Conservation (phyloP, 352 stramenopile species). For the Pythium grandisporangium region DNA sequence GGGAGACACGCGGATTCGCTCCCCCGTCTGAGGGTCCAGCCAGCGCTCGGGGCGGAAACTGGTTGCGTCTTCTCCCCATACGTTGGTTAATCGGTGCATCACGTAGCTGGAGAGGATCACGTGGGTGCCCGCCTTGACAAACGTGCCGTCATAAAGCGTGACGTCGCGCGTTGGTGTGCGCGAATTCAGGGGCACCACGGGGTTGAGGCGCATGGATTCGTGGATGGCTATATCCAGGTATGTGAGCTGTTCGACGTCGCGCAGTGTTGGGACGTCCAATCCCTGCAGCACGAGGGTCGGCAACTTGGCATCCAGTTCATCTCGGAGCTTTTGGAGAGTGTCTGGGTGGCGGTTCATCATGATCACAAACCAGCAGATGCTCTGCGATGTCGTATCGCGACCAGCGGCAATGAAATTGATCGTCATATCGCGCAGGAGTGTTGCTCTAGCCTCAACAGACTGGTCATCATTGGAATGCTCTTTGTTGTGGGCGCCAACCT, state of each 20-base stretch:
- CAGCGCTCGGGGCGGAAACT: constrained; percentile 56
- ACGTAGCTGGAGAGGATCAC: constrained; percentile 35
- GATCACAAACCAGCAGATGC: constrained; percentile 62
- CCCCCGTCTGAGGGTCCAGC: constrained; percentile 30
- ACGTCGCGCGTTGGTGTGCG: constrained; percentile 32
- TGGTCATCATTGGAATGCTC: constrained; percentile 4
- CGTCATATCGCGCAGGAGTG: constrained; percentile 56
- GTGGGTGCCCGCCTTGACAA: constrained; percentile 25
- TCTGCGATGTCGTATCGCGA: constrained; percentile 63
- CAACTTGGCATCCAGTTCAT: constrained; percentile 28
- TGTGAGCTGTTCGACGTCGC: constrained; percentile 30
- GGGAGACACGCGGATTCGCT: constrained; percentile 23
- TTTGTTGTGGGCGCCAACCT: too few species aligned
- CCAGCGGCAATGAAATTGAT: constrained; percentile 73
- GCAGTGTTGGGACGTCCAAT: constrained; percentile 21
- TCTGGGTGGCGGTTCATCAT: constrained; percentile 65
- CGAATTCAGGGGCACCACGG: constrained; percentile 24
- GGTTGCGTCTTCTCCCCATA: constrained; percentile 48
- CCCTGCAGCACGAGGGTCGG: constrained; percentile 12
- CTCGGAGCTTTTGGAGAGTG: constrained; percentile 25
- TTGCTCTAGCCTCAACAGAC: constrained; percentile 13
- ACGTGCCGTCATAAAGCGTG: constrained; percentile 49
- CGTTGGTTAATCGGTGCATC: constrained; percentile 20
- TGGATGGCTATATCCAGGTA: constrained; percentile 57
- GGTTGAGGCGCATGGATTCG: constrained; percentile 60